Evolutionary conservation across 1,284 basidiomycete species (phyloP).

Genomic region (Apiotrichum montevideense): DNA sequence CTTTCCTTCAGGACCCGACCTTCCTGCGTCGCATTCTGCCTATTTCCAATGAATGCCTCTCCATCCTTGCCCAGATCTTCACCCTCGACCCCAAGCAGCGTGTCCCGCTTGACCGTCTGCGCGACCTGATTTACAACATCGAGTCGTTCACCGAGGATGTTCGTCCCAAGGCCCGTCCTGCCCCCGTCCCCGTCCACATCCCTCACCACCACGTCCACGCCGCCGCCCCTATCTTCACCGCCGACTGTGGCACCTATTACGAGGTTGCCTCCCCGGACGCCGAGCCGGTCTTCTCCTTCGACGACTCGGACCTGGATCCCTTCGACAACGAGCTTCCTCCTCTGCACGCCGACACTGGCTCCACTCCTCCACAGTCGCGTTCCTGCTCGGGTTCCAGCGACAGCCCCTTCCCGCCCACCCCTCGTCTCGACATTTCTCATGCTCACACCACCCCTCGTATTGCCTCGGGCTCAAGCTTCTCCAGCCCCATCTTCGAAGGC

Average conservation of each 20-base stretch:
- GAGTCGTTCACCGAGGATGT: constrained; percentile 63
- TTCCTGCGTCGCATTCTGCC: constrained; percentile 65
- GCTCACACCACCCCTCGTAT: constrained; percentile 6
- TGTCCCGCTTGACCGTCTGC: constrained; percentile 60
- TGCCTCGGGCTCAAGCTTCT: constrained; percentile 14
- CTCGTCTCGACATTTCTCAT: constrained; percentile 18
- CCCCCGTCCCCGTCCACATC: constrained; percentile 2
- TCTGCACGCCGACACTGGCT: constrained; percentile 36
- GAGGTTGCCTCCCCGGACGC: constrained; percentile 17
- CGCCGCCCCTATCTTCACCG: constrained; percentile 11
- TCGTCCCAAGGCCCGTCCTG: constrained; percentile 44
- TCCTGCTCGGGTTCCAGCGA: constrained; percentile 30
- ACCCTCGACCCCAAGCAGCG: constrained; percentile 54
- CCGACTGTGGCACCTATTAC: constrained; percentile 16
- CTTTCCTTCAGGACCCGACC: constrained; percentile 60
- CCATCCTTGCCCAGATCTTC: constrained; percentile 58
- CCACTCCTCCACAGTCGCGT: constrained; percentile 25
- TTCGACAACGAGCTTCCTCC: constrained; percentile 29
- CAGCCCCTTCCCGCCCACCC: constrained; percentile 38
- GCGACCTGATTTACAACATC: constrained; percentile 55
- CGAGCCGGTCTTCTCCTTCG: constrained; percentile 32
- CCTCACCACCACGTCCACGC: constrained; percentile 29
- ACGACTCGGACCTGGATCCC: constrained; percentile 22
- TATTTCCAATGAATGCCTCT: constrained; percentile 51
- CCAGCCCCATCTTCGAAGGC: constrained; percentile 13